Percentiles rank a stretch among this genome's conserved stretches.
Evolutionary conservation across 257 asterid species (phyloP).

Genomic region (Forsythia viridissima): DNA sequence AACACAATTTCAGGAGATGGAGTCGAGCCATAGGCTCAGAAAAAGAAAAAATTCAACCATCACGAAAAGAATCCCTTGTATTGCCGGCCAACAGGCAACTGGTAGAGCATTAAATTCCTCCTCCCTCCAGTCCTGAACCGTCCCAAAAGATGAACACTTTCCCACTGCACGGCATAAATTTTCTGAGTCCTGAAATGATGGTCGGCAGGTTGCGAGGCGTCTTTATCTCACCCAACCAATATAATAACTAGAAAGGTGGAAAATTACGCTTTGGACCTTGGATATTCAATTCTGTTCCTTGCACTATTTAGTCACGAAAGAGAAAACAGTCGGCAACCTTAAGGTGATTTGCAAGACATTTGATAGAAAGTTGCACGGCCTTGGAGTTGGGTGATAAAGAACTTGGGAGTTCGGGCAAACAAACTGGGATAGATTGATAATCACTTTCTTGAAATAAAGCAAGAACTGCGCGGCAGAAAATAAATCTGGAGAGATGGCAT

Average conservation of each 20-base stretch:
- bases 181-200: slow-evolving; percentile 11
- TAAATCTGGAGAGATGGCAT: slow-evolving; percentile 54
- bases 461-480: slow-evolving; percentile 88
- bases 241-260: slow-evolving; percentile 4
- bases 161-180: background rate
- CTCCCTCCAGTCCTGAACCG: background rate
- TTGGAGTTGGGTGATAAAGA: slow-evolving; percentile 59
- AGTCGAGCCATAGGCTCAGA: background rate
- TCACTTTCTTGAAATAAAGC: slow-evolving; percentile 54
- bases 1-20: background rate
- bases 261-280: slow-evolving; percentile 12
- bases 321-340: slow-evolving; percentile 63
- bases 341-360: slow-evolving; percentile 64
- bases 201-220: background rate
- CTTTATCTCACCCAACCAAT: background rate
- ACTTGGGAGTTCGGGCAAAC: slow-evolving; percentile 81
- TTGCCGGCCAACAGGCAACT: background rate
- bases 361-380: slow-evolving; percentile 60
- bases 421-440: slow-evolving; percentile 59
- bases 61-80: background rate
- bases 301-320: slow-evolving; percentile 25
- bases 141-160: background rate
- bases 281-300: slow-evolving; percentile 22
- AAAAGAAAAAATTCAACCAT: background rate
- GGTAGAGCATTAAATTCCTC: background rate